A percentile compares a stretch with the other conserved stretches of the same genome.
Conservation (phyloP, 106 monocot genomes). For the Dendrobium nobile region DNA sequence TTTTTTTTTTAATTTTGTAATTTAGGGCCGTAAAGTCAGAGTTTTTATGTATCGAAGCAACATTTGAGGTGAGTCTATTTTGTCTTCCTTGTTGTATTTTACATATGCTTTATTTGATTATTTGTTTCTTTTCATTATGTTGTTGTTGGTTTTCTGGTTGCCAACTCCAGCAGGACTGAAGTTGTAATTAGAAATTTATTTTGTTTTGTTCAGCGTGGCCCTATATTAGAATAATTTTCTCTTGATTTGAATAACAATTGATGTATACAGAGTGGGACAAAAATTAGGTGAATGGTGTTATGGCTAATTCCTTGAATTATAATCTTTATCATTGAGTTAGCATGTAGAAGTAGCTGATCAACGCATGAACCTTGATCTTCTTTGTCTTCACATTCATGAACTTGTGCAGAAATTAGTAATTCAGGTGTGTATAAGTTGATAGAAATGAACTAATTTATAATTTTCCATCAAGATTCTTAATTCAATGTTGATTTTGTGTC, state of each 20-base stretch:
- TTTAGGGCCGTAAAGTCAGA: constrained; percentile 4
- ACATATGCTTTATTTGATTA: neutral
- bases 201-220: neutral
- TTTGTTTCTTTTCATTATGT: neutral
- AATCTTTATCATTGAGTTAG: neutral
- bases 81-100: neutral
- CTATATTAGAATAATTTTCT: neutral
- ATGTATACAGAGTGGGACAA: neutral
- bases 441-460: neutral
- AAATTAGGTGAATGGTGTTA: neutral
- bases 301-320: neutral
- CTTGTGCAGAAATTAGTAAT: neutral
- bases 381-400: neutral
- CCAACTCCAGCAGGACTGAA: neutral
- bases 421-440: neutral
- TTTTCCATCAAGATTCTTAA: neutral
- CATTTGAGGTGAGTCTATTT: constrained; percentile 1
- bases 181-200: neutral
- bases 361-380: neutral
- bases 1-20: neutral
- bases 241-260: neutral
- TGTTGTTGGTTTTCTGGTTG: neutral
- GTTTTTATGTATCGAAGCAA: constrained; percentile 6
- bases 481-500: neutral
- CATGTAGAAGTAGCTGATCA: neutral